Base-by-base conservation (phyloP, 768 basidiomycete genomes). In the Rickenella mellea region DNA sequence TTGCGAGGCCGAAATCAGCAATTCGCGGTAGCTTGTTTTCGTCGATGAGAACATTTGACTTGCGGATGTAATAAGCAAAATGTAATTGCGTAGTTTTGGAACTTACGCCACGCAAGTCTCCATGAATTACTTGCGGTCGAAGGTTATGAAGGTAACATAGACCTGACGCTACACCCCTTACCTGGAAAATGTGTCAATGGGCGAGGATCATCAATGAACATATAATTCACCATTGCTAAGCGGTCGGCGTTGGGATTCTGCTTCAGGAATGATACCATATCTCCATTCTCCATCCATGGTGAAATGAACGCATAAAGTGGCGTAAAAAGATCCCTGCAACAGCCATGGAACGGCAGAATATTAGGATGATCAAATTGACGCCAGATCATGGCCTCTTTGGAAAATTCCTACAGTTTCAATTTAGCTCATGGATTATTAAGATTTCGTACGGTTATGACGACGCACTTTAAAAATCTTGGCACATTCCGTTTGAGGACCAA, bases 1-100 rank as follows among this genome's bases (percentile, higher is more conserved):
- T 67, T 9, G 75, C 71, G 36, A 78, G 63, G 22, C 76, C 74
- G 49, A 78, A 78, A 48, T 78, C 76, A 7, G 76, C 67, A 12
- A 78, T 57, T 11, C 76, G 60, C 22, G 76, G 74, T 15, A 63
- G 55, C 0, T 74, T 74, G 29, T 48, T 33, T 5, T 53, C 51
- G 48, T 69, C 55, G 20, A 78, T 67, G 15, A 72, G 60, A 15
- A 78, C 64, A 46, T 73, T 78, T 27, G 62, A 62, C 75, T 78
- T 37, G 6, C 32, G 22, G 24, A 12, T 7, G 25, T 33, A 41
- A 37, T 41, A 8, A 36, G 10, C 12, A 14, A 3, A 15, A 11
- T 36, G 24, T 3, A 17, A 17, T 3, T 19, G 24, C 3, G 2
- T 36, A 14, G 19, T 2, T 2, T 3, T 11, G 3, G 10, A 17